These are phyloP conservation scores for Rhazya stricta DNA, from an alignment of 257 asterid species.

Conservation along the genomic window DNA sequence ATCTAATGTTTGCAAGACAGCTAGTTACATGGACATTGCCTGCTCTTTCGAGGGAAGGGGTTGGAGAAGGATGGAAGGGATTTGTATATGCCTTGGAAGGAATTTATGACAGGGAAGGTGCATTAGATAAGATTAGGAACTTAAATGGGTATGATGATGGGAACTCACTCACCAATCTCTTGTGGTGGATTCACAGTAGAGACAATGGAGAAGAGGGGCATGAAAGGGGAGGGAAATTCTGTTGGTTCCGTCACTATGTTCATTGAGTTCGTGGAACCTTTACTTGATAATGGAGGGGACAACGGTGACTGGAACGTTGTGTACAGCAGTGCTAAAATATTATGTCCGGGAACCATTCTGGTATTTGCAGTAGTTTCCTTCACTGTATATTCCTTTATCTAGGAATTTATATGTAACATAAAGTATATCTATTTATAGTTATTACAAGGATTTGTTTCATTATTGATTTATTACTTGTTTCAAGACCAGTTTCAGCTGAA, in stretches of 20 bases:
- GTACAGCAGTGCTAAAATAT: background rate
- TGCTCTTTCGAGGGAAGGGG: conserved; percentile 72
- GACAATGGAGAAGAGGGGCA: conserved; percentile 30
- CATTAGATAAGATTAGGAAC: conserved; percentile 40
- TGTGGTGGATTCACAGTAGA: conserved; percentile 92
- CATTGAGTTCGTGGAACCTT: conserved; percentile 30
- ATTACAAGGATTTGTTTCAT: background rate
- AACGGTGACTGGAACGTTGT: background rate
- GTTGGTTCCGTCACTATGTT: conserved; percentile 72
- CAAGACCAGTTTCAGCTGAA: background rate
- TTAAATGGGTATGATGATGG: conserved; percentile 78
- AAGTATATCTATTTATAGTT: too few species aligned
- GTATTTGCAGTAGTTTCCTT: background rate
- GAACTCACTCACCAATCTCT: conserved; percentile 65
- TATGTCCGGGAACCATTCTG: background rate
- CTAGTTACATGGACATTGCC: conserved; percentile 77
- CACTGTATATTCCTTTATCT: background rate
- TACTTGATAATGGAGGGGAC: background rate
- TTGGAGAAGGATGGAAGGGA: conserved; percentile 97
- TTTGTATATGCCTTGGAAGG: conserved; percentile 75
- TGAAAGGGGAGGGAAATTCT: conserved; percentile 37
- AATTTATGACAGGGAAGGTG: conserved; percentile 53
- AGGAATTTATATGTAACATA: background rate
- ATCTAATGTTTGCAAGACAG: conserved; percentile 45
- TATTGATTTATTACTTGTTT: background rate